Conservation (phyloP, 805 yeast species). For the Wickerhamiella parazyma region DNA sequence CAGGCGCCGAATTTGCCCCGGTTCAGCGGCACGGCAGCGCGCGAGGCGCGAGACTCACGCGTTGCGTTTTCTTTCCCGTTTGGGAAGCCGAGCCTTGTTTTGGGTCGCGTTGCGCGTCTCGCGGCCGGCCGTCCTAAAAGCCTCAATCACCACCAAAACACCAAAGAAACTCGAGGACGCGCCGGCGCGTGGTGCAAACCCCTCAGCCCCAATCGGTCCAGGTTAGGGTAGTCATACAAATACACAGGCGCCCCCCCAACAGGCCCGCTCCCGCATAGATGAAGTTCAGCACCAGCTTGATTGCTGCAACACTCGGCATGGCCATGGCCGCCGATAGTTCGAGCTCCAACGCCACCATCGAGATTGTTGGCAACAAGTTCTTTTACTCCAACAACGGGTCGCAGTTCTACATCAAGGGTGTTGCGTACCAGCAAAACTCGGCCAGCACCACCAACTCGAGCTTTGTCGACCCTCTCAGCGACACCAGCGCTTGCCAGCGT, state of each 20-base stretch:
- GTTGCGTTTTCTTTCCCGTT: not conserved
- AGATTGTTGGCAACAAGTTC: slow-evolving; percentile 60
- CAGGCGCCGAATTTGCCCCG: too few relatives aligned
- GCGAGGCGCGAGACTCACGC: not conserved
- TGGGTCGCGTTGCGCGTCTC: not conserved
- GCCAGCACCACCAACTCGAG: slow-evolving; percentile 20
- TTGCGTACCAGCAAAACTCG: slow-evolving; percentile 65
- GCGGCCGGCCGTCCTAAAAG: too few relatives aligned
- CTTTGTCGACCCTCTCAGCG: slow-evolving; percentile 64
- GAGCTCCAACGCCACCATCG: slow-evolving; percentile 35
- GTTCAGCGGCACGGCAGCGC: too few relatives aligned
- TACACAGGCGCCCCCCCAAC: not conserved
- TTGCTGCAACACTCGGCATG: slow-evolving; percentile 11
- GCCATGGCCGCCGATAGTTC: slow-evolving; percentile 17
- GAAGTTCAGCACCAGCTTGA: slow-evolving; percentile 19
- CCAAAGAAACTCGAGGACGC: too few relatives aligned
- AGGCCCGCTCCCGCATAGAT: slow-evolving; percentile 10
- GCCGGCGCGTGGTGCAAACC: too few relatives aligned
- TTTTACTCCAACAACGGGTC: slow-evolving; percentile 57
- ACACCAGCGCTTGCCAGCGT: slow-evolving; percentile 53
- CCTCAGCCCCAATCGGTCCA: not conserved
- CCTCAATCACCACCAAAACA: too few relatives aligned
- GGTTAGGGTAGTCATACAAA: not conserved
- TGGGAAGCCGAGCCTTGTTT: not conserved
- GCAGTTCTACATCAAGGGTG: slow-evolving; percentile 77